Evolutionary conservation across 163 green algal species (phyloP).

Genomic region (Prototheca cutis): DNA sequence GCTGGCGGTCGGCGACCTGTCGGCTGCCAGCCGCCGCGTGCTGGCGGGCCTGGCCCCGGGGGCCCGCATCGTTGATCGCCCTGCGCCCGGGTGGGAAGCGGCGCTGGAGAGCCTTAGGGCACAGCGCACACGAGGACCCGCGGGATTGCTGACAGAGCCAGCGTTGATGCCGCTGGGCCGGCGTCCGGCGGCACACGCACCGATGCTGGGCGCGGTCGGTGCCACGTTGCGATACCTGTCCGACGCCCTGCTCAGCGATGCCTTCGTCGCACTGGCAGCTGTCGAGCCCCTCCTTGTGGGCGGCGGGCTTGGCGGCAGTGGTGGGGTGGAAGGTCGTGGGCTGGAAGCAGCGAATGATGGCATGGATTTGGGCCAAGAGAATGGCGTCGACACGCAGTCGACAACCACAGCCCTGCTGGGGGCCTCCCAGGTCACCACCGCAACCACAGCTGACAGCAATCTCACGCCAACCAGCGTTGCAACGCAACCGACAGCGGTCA

Average conservation of each 20-base stretch:
- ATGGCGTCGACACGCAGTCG: too few relatives aligned
- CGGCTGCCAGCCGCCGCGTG: conserved; percentile 31
- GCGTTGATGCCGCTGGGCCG: too few relatives aligned
- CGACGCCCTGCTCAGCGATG: conserved; percentile 58
- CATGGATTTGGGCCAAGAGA: too few relatives aligned
- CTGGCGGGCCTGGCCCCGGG: conserved; percentile 27
- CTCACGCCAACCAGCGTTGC: not conserved
- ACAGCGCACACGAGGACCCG: too few relatives aligned
- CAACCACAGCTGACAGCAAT: not conserved
- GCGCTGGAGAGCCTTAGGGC: not conserved
- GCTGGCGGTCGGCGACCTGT: conserved; percentile 50
- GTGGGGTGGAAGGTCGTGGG: not conserved
- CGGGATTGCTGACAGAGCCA: too few relatives aligned
- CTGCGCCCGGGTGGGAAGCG: conserved; percentile 2
- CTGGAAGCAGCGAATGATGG: not conserved
- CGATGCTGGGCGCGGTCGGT: conserved; percentile 45
- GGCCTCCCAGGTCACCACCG: too few relatives aligned
- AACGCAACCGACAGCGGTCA: not conserved
- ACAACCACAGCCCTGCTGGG: too few relatives aligned
- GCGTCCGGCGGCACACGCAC: not conserved
- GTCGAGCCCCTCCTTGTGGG: conserved; percentile 50
- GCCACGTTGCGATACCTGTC: conserved; percentile 46
- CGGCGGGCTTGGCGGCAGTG: conserved; percentile 11
- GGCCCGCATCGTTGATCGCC: conserved; percentile 38
- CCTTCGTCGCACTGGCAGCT: conserved; percentile 44